Base-by-base conservation (phyloP, 1,284 basidiomycete species). In the Acaromyces ingoldii region DNA sequence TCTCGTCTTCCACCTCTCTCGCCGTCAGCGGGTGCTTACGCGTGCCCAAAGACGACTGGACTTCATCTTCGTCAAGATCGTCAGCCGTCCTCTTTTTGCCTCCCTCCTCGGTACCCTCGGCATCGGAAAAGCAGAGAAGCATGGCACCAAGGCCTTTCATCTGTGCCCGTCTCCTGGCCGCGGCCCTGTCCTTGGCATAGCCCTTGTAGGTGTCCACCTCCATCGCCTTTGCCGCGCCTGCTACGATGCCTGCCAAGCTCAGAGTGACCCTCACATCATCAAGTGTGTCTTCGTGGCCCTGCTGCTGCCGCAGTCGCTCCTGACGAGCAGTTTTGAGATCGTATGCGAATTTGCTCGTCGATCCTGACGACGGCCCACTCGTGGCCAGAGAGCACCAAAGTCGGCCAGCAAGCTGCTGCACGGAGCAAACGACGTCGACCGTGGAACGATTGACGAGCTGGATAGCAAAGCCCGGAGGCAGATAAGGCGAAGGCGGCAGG, bases 341-440 rank as follows among this genome's bases (percentile, higher is more conserved):
- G 19, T 4, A 3, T 45, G 29, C 29, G 26, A 24, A 30, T 25
- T 25, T 33, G n/a, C n/a, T n/a, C n/a, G n/a, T n/a, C n/a, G n/a
- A n/a, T n/a, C n/a, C n/a, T n/a, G n/a, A n/a, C n/a, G n/a, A n/a
- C n/a, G n/a, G n/a, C n/a, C n/a, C n/a, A n/a, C 22, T 30, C 11
- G 19, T 45, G n/a, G 41, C 48, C 3, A 41, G 22, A 6, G 37
- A 41, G 33, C 33, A 41, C 34, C 36, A 49, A 3, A 49, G 1
- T 15, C 48, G 36, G 24, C 48, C 48, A n/a, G 48, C 48, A 3
- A 49, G 13, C 21, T 49, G 48, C 30, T 5, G 9, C 15, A 39
- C 17, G 5, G 34, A 5, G 25, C 33, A 41, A 2, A 39, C 37
- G 10, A 49, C 22, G n/a, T 49, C 48, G 4, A 49, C 39, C 19